Evolutionary conservation across 139 green algal species (phyloP), one percentile per base, ranked within the genome.

Genomic region (Desmodesmus armatus): DNA sequence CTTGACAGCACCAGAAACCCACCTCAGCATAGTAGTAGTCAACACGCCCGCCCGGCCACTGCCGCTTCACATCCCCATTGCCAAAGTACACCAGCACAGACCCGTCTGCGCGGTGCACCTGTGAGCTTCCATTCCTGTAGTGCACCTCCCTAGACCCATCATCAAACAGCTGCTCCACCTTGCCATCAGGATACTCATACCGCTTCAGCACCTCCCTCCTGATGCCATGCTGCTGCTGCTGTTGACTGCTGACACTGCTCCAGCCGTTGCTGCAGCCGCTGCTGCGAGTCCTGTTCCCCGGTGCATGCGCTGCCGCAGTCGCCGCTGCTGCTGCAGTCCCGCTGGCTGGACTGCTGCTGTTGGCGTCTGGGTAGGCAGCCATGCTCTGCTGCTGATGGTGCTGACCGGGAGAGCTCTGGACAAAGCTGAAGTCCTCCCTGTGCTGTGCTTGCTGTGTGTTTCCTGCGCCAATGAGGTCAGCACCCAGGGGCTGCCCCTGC

Each of bases 11-110:
- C n/a, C 23, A 40, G 44, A 21, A n/a, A 39, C 75, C 66, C 44
- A 97, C 92, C 82, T 95, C 90, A 3, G 82, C 79, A 73, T 98
- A 99, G 65, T 91, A 98, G 88, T 98, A 99, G 81, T 98, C 92
- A 25, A 94, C 88, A 0, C 49, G 27, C 25, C 91, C 91, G 4
- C 58, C 71, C 6, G 88, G 84, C 69, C 85, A 55, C 15, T 80
- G 80, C 35, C 80, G 82, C 81, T 98, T 98, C 23, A 97, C 79
- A 84, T 99, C 96, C 5, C 94, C 94, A 71, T 99, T 99, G 51
- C 39, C 81, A 87, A 98, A 99, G 39, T 73, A 77, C 0, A 98
- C 91, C 17, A 89, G 66, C 6, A 44, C 78, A 70, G 67, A 65
- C 40, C 93, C 93, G 80, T 92, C 89, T 2, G 87, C 74, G 27